Evolutionary conservation across 2,329 filamentous ascomycete genomes (phyloP), one percentile per base, ranked within the genome.

Genomic region (Botrytis sinoallii): DNA sequence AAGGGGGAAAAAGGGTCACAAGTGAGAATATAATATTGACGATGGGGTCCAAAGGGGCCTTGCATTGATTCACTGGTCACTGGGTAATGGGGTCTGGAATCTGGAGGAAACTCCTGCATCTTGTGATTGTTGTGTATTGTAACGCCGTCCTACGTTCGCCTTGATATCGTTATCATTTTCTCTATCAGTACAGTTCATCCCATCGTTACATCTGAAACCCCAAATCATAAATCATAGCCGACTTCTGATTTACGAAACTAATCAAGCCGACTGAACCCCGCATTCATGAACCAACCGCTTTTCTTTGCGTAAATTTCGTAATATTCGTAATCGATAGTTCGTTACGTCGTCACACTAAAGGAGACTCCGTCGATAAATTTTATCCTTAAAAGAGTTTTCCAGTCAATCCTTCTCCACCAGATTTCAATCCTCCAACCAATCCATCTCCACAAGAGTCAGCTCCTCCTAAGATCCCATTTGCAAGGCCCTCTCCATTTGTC

Each of bases 401-500:
- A 20, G n/a, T 70, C 35, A 71, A 71, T 25, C 70, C 70, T 46
- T 71, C 32, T n/a, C 70, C 67, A n/a, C 52, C 46, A 22, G 70
- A 57, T 65, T 66, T 66, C 20, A 71, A 71, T 66, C 70, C 70
- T 20, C 70, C 70, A 1, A 71, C 35, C 35, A 71, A 35, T 57
- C 70, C 70, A 22, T 55, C 70, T 40, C 70, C 44, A 20, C 44
- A 20, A 35, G 70, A 57, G 32, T 61, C 29, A 38, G 14, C 67
- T 4, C 67, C 67, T 46, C 52, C 67, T 14, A 70, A 38, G 16
- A 46, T n/a, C n/a, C 67, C 67, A 61, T 46, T 61, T n/a, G 40
- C 52, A 25, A 70, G 20, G 9, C 70, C 70, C 42, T 52, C 73
- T 61, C 55, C 60, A 12, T 40, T 42, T 44, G 74, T 77, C 73